A percentile compares a stretch with the other conserved stretches of the same genome.
phyloP scores from a whole-genome alignment of 2,329 filamentous ascomycete species.

The Diaporthe sp. region DNA sequence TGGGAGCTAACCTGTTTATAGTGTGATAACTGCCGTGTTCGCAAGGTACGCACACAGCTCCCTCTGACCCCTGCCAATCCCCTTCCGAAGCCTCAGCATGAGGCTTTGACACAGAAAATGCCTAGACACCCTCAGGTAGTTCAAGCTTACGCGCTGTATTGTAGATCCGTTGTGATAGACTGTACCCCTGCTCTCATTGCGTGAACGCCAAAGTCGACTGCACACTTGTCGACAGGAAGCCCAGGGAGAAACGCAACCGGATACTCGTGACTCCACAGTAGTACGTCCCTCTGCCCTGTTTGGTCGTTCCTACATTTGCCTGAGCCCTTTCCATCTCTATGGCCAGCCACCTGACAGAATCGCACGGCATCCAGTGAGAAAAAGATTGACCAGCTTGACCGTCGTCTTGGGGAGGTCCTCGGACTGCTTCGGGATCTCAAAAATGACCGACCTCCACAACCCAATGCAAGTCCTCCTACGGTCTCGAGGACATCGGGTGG shows the following conservation, averaged over 20 bases:
- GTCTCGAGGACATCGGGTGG: not conserved
- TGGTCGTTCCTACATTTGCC: too few species aligned
- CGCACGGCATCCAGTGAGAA: not conserved
- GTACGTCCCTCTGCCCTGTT: not conserved
- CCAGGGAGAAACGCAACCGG: not conserved
- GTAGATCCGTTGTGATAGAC: not conserved
- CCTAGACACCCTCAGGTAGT: not conserved
- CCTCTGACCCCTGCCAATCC: not conserved
- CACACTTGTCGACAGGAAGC: not conserved
- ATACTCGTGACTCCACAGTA: slow-evolving; percentile 8
- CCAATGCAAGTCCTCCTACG: not conserved
- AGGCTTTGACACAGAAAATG: not conserved
- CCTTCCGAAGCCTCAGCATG: not conserved
- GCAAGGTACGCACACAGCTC: not conserved
- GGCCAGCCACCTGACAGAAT: not conserved
- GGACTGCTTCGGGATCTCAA: not conserved
- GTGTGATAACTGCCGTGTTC: not conserved
- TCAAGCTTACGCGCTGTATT: not conserved
- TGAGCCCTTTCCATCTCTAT: too few species aligned
- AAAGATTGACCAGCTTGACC: slow-evolving; percentile 8
- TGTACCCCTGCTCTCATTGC: not conserved
- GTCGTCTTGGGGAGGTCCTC: not conserved
- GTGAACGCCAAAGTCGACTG: not conserved
- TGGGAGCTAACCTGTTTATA: not conserved
- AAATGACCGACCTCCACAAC: not conserved